Conservation (phyloP, 2,329 filamentous ascomycete species). For the Cladosporium sp. region DNA sequence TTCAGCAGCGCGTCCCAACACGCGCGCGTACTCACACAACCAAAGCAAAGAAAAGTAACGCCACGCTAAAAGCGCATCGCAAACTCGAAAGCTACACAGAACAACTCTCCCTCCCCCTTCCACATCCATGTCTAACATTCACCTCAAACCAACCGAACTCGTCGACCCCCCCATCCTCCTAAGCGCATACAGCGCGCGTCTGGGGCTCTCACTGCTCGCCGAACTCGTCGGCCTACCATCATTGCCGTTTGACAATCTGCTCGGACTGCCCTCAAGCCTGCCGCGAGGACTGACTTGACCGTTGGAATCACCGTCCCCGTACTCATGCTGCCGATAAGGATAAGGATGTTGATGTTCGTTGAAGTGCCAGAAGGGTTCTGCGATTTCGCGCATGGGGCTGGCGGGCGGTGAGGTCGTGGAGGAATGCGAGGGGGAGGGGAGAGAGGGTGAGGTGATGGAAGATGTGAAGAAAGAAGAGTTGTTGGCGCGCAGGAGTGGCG, state of each 20-base stretch:
- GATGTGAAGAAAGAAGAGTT: neutral
- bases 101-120: neutral
- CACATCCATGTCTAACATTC: constrained; percentile 12
- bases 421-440: neutral
- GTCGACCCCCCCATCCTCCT: constrained; percentile 15
- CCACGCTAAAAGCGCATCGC: neutral
- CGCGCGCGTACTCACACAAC: neutral
- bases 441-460: neutral
- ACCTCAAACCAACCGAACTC: constrained; percentile 16
- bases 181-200: constrained; percentile 15
- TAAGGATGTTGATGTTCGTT: neutral
- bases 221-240: constrained; percentile 17
- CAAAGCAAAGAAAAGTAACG: neutral
- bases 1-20: too few relatives aligned
- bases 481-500: constrained; percentile 6
- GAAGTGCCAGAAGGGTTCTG: constrained; percentile 11
- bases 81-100: neutral
- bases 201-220: constrained; percentile 17
- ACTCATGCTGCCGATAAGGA: neutral
- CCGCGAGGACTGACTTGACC: constrained; percentile 14
- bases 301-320: constrained; percentile 15
- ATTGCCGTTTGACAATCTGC: neutral
- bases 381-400: constrained; percentile 13
- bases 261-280: constrained; percentile 2
- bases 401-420: constrained; percentile 4